Base-by-base conservation (phyloP, 345 rosid genomes). In the Gossypium raimondii region DNA sequence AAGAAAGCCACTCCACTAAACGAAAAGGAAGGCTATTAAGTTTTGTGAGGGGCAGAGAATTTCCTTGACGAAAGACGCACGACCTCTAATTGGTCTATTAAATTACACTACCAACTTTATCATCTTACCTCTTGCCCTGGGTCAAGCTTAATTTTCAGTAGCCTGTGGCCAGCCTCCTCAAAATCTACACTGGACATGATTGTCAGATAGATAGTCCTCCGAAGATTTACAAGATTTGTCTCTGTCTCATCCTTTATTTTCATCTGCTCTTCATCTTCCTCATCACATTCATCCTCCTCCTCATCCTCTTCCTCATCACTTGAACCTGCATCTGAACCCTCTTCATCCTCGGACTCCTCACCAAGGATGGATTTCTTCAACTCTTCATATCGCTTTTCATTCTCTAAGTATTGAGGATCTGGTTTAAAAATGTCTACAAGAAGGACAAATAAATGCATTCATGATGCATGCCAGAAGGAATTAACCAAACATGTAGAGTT, bases 121-220 rank as follows among this genome's bases (percentile, higher is more conserved):
- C 53, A 53, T 79, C 41, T 78, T 73, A 92, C 98, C 98, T 95
- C 99, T 87, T 93, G 97, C 70, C 98, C 99, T 13, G 97, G 91
- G 84, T 95, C 98, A 50, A 95, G 89, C 81, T 93, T 95, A 73
- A 95, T 91, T 79, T 95, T 95, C 77, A 95, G 78, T n/a, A 95
- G 79, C 78, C 93, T 95, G 84, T 95, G 99, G 77, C 98, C 97
- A 59, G 97, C 99, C 84, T 93, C 98, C 86, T 95, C 97, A 77
- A 93, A 95, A 78, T 93, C 98, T 62, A 91, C 99, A 76, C 98
- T 95, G 44, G 99, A 93, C 99, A 95, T 95, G 27, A 95, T 95
- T 24, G 97, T 93, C 41, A 93, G 81, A 76, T 95, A 95, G 72
- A 95, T 95, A 76, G 99, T 95, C 82, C 99, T 93, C 67, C 97